Evolutionary conservation across 345 rosid genomes (phyloP).

Genomic region (Rhizophora mangle): DNA sequence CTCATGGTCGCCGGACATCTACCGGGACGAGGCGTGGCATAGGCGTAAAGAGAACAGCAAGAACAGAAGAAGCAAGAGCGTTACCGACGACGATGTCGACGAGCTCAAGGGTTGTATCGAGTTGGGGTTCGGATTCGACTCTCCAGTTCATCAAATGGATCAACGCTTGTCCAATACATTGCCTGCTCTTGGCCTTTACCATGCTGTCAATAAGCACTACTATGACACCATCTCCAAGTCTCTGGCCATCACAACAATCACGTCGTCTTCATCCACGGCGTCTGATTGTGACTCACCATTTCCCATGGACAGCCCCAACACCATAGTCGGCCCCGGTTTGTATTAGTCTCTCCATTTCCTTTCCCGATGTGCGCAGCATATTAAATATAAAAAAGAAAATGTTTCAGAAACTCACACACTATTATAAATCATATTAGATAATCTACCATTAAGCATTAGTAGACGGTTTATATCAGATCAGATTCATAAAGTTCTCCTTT

Average conservation of each 20-base stretch:
- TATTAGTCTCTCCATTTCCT: not conserved
- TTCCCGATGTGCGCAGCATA: not conserved
- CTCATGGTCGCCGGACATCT: conserved; percentile 89
- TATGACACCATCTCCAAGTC: conserved; percentile 48
- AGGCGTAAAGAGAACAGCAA: conserved; percentile 52
- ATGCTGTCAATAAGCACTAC: conserved; percentile 66
- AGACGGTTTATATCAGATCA: no score
- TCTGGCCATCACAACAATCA: not conserved
- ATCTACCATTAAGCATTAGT: no score
- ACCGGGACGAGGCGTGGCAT: conserved; percentile 84
- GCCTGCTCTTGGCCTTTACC: conserved; percentile 79
- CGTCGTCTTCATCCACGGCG: conserved; percentile 36
- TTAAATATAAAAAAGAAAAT: not conserved
- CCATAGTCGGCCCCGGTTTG: conserved; percentile 48
- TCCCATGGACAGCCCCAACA: conserved; percentile 54
- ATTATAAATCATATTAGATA: no score
- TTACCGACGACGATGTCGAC: conserved; percentile 85
- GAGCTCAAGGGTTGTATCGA: conserved; percentile 91
- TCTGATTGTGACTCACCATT: conserved; percentile 53
- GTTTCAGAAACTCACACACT: no score
- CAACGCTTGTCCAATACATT: conserved; percentile 70
- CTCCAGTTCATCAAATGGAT: conserved; percentile 50
- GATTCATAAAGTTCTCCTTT: not conserved
- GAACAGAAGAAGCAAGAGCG: conserved; percentile 63
- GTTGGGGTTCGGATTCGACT: conserved; percentile 80